Evolutionary conservation across 2,329 filamentous ascomycete species (phyloP), one percentile per base, ranked within the genome.

Genomic region (Orbilia javanica): DNA sequence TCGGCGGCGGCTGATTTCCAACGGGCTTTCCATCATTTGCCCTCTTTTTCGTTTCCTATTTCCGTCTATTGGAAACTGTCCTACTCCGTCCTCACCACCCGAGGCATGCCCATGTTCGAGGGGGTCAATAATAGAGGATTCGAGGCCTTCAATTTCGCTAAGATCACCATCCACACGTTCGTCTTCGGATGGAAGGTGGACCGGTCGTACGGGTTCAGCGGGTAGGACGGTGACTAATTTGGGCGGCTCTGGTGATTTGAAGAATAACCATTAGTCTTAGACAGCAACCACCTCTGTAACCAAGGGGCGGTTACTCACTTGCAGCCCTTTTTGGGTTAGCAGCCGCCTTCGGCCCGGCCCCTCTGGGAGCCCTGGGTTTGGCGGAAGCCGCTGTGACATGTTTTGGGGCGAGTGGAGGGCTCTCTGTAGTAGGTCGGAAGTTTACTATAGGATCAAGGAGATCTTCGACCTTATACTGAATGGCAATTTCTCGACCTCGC

Each of bases 371-470:
- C 88, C 86, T 79, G 88, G 88, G 25, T 87, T 87, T n/a, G 86
- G 89, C 11, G 86, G 86, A 78, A 86, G 87, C 80, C 87, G 89
- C 73, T 92, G 91, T 20, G 90, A 89, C 83, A 91, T 98, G 96
- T 83, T 97, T 94, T 0, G 96, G 96, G 3, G 96, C 96, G 3
- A 94, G 95, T 53, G 96, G 96, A 25, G 96, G 96, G 83, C 93
- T 97, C 82, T 92, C 88, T 83, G 93, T 90, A 76, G 95, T 94
- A 0, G 94, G 89, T 0, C 91, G 88, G 83, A 90, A 99, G 84
- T 97, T 93, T 85, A 99, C 97, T 80, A 99, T 97, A 64, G 91
- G 91, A 62, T 88, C 88, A 79, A 99, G 87, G 82, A 93, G 93
- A 48, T 96, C 91, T 81, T 94, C 90, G 65, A 97, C 88, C 80